phyloP scores from a whole-genome alignment of 1,139 yeast genomes.

The Yamadazyma taylorii region DNA sequence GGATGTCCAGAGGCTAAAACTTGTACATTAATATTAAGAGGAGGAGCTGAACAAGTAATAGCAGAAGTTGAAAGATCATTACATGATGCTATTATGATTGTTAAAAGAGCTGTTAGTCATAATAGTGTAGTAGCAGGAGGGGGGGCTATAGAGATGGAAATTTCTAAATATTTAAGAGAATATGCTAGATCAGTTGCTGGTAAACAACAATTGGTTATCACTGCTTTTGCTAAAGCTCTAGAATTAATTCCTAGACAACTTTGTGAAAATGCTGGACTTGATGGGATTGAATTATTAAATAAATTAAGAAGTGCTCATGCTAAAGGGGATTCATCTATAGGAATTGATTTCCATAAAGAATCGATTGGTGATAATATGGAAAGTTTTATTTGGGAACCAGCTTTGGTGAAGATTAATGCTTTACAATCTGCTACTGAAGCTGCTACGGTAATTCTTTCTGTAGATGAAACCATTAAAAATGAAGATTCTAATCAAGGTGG shows the following conservation, averaged over 20 bases:
- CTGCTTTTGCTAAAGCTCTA: conserved; percentile 90
- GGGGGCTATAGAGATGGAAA: conserved; percentile 98
- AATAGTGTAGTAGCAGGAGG: conserved; percentile 95
- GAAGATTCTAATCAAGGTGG: conserved; percentile 58
- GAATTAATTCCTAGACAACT: conserved; percentile 96
- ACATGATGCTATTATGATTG: conserved; percentile 98
- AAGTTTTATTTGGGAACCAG: conserved; percentile 96
- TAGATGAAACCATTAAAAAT: conserved; percentile 92
- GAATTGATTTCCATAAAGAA: conserved; percentile 88
- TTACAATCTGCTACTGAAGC: conserved; percentile 97
- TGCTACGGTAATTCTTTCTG: conserved; percentile 84
- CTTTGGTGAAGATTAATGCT: conserved; percentile 92
- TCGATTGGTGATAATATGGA: conserved; percentile 81
- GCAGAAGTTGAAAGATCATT: conserved; percentile 97
- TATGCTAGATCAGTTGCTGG: conserved; percentile 88
- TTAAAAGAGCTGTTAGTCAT: conserved; percentile 88
- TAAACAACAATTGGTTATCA: conserved; percentile 88
- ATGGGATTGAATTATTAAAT: conserved; percentile 89
- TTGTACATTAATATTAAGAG: conserved; percentile 89
- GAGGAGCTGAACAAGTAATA: conserved; percentile 98
- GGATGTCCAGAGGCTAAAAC: conserved; percentile 94
- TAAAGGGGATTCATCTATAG: conserved; percentile 87
- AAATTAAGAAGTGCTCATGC: conserved; percentile 92
- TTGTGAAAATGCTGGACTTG: conserved; percentile 98
- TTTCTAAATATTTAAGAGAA: conserved; percentile 85